Evolutionary conservation across 257 asterid species (phyloP).

Genomic region (Solanum rostratum): DNA sequence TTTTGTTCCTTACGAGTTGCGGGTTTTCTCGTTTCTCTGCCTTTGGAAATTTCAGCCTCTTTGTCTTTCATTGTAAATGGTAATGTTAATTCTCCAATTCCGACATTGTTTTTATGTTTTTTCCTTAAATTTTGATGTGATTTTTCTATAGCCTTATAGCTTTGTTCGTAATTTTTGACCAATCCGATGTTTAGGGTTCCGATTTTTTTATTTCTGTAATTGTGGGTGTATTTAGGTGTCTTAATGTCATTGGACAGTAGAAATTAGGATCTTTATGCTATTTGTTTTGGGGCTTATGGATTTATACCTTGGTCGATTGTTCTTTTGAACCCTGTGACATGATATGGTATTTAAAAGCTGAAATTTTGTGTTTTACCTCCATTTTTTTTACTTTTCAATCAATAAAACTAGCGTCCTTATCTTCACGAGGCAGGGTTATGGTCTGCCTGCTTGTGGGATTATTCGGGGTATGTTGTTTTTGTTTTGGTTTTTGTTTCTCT

Average conservation of each 20-base stretch:
- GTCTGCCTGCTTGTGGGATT: too few species aligned
- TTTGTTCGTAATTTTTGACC: neutral
- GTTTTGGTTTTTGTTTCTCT: neutral
- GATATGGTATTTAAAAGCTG: neutral
- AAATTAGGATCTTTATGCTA: neutral
- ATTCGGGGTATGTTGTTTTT: too few species aligned
- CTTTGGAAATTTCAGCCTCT: neutral
- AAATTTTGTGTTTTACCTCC: neutral
- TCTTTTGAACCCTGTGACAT: neutral
- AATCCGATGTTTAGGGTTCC: neutral
- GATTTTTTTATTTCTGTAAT: neutral
- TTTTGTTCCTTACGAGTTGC: neutral
- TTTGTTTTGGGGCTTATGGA: neutral
- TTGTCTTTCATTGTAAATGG: neutral
- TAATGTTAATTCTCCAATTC: neutral
- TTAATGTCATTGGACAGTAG: neutral
- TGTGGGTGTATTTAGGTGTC: neutral
- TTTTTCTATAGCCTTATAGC: neutral
- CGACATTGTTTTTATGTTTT: neutral
- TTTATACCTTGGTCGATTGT: neutral
- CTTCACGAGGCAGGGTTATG: neutral
- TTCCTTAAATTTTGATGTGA: neutral
- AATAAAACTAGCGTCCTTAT: neutral
- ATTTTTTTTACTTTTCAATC: neutral
- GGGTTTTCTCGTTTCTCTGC: neutral